These are phyloP conservation scores for Rhizopus arrhizus DNA, from an alignment of 371 early-diverging fungal species.

Conservation along the genomic window DNA sequence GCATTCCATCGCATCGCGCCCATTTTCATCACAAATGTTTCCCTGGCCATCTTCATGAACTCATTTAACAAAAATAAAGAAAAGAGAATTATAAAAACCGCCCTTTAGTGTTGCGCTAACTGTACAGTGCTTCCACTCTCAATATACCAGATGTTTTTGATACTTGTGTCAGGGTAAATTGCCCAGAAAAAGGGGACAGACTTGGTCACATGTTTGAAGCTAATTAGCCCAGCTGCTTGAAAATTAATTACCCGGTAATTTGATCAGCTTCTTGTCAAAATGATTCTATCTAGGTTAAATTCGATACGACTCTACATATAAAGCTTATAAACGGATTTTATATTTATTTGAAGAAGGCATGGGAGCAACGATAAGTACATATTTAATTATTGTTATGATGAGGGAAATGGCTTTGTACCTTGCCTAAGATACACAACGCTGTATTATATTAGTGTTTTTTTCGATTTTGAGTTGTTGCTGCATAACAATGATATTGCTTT, in stretches of 20 bases:
- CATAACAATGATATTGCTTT: conserved; percentile 17
- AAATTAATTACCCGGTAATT: conserved; percentile 13
- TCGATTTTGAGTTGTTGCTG: conserved; percentile 14
- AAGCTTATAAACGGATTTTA: conserved; percentile 20
- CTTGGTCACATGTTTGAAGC: conserved; percentile 5
- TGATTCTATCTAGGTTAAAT: conserved; percentile 14
- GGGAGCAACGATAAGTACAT: conserved; percentile 19
- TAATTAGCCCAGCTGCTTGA: conserved; percentile 15
- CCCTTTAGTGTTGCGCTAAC: conserved; percentile 5
- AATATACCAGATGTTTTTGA: conserved; percentile 24
- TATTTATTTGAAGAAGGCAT: conserved; percentile 14
- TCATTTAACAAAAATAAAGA: too few species aligned
- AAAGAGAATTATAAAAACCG: not conserved
- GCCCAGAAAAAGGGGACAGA: conserved; percentile 4
- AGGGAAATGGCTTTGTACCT: conserved; percentile 15
- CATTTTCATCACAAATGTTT: too few species aligned
- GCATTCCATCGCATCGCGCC: too few species aligned
- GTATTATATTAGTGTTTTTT: conserved; percentile 7
- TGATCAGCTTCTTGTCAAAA: conserved; percentile 21
- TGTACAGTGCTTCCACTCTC: conserved; percentile 73
- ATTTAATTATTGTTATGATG: conserved; percentile 18
- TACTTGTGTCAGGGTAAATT: conserved; percentile 2
- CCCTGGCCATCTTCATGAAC: conserved; percentile 2
- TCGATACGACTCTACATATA: conserved; percentile 16
- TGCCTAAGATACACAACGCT: conserved; percentile 8